Percentiles rank a stretch among this genome's conserved stretches.
Conservation (phyloP, 768 basidiomycete species). For the Boletus fagicola region DNA sequence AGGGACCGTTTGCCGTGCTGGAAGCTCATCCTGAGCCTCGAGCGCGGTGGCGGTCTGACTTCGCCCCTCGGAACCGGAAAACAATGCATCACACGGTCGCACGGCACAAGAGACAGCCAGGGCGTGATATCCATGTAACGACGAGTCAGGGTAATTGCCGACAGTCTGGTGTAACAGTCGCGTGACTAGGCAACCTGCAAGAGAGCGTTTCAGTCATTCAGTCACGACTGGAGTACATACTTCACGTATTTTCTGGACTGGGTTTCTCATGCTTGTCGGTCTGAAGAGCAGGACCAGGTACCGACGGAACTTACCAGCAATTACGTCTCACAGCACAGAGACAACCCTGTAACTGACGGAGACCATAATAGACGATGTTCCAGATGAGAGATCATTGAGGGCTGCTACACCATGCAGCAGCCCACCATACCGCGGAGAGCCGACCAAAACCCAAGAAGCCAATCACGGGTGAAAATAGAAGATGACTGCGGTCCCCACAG, state of each 20-base stretch:
- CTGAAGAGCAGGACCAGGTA: constrained; percentile 1
- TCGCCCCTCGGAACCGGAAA: constrained; percentile 26
- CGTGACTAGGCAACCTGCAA: background rate
- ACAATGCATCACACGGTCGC: constrained; percentile 4
- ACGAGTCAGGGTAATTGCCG: constrained; percentile 8
- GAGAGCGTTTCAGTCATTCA: background rate
- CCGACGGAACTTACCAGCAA: background rate
- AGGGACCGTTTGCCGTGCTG: constrained; percentile 2
- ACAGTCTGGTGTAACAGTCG: constrained; percentile 3
- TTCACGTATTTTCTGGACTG: background rate
- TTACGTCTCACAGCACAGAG: background rate
- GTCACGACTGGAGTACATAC: background rate
- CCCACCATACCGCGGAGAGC: constrained; percentile 24
- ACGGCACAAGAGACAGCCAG: constrained; percentile 7
- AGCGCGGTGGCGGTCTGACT: constrained; percentile 12
- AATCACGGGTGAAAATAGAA: constrained; percentile 14
- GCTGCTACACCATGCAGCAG: background rate
- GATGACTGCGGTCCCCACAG: background rate
- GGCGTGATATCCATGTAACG: constrained; percentile 15
- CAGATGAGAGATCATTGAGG: constrained; percentile 4
- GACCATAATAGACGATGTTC: constrained; percentile 9
- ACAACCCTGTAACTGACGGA: background rate
- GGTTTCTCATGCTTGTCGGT: constrained; percentile 8
- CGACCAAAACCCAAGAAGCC: constrained; percentile 20
- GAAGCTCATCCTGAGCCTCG: constrained; percentile 4